Percentiles rank a stretch among this genome's conserved stretches.
Conservation (phyloP, 371 early-diverging fungal genomes). For the Rhizopus delemar region DNA sequence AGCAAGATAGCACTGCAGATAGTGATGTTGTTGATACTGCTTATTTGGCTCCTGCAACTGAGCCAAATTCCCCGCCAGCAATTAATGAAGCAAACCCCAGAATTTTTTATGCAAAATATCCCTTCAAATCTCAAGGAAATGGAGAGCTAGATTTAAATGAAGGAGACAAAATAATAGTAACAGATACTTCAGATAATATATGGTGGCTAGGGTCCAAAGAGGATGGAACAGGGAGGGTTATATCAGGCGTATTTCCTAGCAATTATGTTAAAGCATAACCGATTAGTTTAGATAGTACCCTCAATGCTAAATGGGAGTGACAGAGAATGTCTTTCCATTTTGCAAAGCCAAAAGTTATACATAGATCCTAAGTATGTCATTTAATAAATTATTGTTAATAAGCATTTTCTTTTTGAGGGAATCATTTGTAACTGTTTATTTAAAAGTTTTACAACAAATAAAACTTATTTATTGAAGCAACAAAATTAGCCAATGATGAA, state of each 20-base stretch:
- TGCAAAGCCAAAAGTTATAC: too few relatives aligned
- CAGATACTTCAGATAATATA: slow-evolving; percentile 75
- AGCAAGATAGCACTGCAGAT: slow-evolving; percentile 34
- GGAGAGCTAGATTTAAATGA: slow-evolving; percentile 74
- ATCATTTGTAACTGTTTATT: too few relatives aligned
- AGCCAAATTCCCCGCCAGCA: slow-evolving; percentile 10
- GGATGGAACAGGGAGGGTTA: slow-evolving; percentile 41
- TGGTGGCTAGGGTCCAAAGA: slow-evolving; percentile 85
- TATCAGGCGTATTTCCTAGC: slow-evolving; percentile 40
- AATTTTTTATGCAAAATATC: slow-evolving; percentile 69
- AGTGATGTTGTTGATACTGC: slow-evolving; percentile 38
- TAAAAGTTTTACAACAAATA: too few relatives aligned
- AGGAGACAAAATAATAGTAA: slow-evolving; percentile 71
- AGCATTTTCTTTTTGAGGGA: too few relatives aligned
- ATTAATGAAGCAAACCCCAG: slow-evolving; percentile 38
- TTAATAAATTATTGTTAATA: too few relatives aligned
- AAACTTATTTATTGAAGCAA: too few relatives aligned
- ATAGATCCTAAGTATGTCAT: too few relatives aligned
- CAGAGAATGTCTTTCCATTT: not conserved
- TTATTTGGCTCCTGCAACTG: slow-evolving; percentile 27
- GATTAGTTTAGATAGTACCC: not conserved
- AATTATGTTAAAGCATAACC: slow-evolving; percentile 29
- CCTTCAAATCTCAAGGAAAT: slow-evolving; percentile 72
- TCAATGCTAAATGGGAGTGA: not conserved
- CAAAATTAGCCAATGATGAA: too few relatives aligned